Percentiles rank a stretch among this genome's conserved stretches.
phyloP scores from a whole-genome alignment of 2,329 filamentous ascomycete genomes.

The Cordyceps farinosa region DNA sequence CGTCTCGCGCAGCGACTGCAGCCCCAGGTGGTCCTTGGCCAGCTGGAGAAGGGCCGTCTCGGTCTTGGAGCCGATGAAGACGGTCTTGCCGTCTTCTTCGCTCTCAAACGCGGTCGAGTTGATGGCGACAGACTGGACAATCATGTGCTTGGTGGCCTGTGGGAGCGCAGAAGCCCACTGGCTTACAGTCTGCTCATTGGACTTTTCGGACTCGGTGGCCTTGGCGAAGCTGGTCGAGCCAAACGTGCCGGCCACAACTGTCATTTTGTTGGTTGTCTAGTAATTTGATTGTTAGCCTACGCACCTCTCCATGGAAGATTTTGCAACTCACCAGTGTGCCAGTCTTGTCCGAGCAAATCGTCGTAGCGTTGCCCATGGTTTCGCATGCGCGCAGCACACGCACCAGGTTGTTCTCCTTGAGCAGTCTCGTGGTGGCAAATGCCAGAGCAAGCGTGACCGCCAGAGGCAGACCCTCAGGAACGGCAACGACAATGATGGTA shows the following conservation, averaged over 20 bases:
- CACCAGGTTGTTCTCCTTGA: slow-evolving; percentile 68
- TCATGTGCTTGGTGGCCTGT: slow-evolving; percentile 29
- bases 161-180: slow-evolving; percentile 23
- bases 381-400: slow-evolving; percentile 65
- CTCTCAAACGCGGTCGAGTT: slow-evolving; percentile 58
- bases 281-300: not conserved
- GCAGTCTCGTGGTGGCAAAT: slow-evolving; percentile 66
- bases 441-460: slow-evolving; percentile 66
- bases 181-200: slow-evolving; percentile 18
- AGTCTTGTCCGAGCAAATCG: slow-evolving; percentile 67
- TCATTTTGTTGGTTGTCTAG: slow-evolving; percentile 64
- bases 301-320: rapidly evolving
- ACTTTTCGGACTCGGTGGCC: slow-evolving; percentile 26
- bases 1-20: slow-evolving; percentile 43
- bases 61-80: slow-evolving; percentile 55
- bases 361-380: slow-evolving; percentile 69
- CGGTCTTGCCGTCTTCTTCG: slow-evolving; percentile 40
- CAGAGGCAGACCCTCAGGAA: slow-evolving; percentile 63
- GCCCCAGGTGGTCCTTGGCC: slow-evolving; percentile 48
- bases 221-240: slow-evolving; percentile 42
- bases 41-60: slow-evolving; percentile 52
- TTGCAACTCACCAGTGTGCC: slow-evolving; percentile 28
- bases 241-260: slow-evolving; percentile 66
- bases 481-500: slow-evolving; percentile 64
- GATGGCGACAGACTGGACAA: slow-evolving; percentile 47